Conservation (phyloP, 257 asterid species). For the Solanum habrochaites region DNA sequence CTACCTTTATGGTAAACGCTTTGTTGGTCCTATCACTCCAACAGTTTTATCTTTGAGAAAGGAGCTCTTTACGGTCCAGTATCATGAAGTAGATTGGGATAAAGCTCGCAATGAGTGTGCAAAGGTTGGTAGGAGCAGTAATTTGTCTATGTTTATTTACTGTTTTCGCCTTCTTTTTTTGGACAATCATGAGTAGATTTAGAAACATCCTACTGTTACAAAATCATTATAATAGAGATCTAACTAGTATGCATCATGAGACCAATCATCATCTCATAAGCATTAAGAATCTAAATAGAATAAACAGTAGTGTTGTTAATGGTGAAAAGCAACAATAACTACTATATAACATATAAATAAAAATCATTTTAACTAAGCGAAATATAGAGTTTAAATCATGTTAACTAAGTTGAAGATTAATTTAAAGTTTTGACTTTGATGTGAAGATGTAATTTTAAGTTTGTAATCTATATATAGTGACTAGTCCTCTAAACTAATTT, state of each 20-base stretch:
- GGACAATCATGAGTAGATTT: not conserved
- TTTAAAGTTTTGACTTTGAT: not conserved
- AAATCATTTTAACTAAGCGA: not conserved
- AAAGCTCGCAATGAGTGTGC: constrained; percentile 84
- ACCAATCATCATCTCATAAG: not conserved
- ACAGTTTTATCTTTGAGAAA: constrained; percentile 82
- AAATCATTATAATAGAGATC: not conserved
- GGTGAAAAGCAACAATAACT: not conserved
- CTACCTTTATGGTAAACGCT: constrained; percentile 85
- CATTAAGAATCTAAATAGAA: not conserved
- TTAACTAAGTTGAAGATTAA: not conserved
- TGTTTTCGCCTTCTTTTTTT: not conserved
- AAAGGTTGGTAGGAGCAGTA: constrained; percentile 47
- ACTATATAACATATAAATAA: not conserved
- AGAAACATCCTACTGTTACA: not conserved
- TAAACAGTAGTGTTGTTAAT: not conserved
- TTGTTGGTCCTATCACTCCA: constrained; percentile 87
- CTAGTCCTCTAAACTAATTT: not conserved
- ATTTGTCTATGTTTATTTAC: not conserved
- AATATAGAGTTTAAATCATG: not conserved
- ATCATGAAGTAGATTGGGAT: constrained; percentile 90
- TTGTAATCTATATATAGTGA: not conserved
- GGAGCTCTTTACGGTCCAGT: constrained; percentile 68
- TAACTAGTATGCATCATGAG: not conserved
- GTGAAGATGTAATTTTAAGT: not conserved